Evolutionary conservation across 768 basidiomycete genomes (phyloP), one percentile per base, ranked within the genome.

Genomic region (Heimioporus sp.): DNA sequence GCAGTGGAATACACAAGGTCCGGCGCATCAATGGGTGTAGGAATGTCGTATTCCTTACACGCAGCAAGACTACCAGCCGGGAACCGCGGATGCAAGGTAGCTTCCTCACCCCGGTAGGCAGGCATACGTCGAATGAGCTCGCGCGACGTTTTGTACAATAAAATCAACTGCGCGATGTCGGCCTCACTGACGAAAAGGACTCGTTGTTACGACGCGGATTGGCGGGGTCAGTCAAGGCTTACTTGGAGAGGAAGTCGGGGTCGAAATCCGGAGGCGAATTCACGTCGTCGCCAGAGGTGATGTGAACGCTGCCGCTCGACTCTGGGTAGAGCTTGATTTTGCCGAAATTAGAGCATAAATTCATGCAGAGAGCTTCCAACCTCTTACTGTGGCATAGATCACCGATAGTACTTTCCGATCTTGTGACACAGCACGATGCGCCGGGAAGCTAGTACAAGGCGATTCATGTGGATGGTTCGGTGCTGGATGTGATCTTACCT

Each of bases 101-200:
- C 8, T 1, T 39, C 47, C 43, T 61, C 60, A 21, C 60, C 60
- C 31, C 57, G 46, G 28, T 53, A 58, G 5, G 42, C 51, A n/a
- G 67, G 58, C 78, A 83, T 79, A 10, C 83, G 77, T 21, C 83
- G 76, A 4, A 72, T 71, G 16, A 80, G 51, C 65, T 86, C 83
- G 3, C 82, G 72, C 4, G 63, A 52, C 45, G 72, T 75, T 59
- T 85, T 86, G 64, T 83, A 85, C 0, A 62, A 69, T 75, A 78
- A 80, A 49, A 71, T 70, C 44, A 83, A 57, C n/a, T 75, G 64
- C 2, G 62, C 72, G 10, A 85, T 20, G 58, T 81, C 79, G 9
- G 69, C 51, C 2, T 51, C 37, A 19, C 59, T 60, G 21, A 28
- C 12, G 5, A 17, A 17, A 34, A 19, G 13, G 31, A 9, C 12